phyloP scores from a whole-genome alignment of 1,139 yeast genomes.

The Saccharomyces hybrid region DNA sequence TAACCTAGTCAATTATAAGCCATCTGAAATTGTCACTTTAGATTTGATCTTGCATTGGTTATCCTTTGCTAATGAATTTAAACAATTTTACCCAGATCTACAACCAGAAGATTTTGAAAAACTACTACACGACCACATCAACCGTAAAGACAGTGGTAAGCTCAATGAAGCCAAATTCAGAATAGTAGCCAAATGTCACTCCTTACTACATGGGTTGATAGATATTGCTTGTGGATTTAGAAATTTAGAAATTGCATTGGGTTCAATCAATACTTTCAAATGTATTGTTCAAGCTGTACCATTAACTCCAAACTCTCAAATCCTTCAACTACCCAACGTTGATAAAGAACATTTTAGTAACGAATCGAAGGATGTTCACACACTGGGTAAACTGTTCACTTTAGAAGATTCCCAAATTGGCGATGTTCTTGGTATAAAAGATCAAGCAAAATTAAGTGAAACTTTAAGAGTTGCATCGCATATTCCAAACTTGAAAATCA shows the following conservation, averaged over 20 bases:
- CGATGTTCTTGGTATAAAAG: conserved; percentile 49
- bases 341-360: conserved; percentile 33
- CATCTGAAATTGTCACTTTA: conserved; percentile 59
- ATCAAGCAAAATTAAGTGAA: conserved; percentile 39
- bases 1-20: conserved; percentile 62
- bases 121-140: conserved; percentile 50
- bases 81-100: conserved; percentile 39
- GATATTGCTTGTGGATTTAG: conserved; percentile 80
- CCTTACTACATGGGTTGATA: conserved; percentile 61
- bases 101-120: conserved; percentile 42
- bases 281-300: conserved; percentile 74
- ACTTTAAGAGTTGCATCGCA: conserved; percentile 54
- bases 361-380: conserved; percentile 41
- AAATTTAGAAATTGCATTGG: conserved; percentile 54
- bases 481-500: conserved; percentile 62
- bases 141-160: conserved; percentile 39
- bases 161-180: conserved; percentile 43
- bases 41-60: conserved; percentile 55
- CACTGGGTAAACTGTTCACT: conserved; percentile 61
- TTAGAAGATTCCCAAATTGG: conserved; percentile 49
- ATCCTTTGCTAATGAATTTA: conserved; percentile 57
- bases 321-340: conserved; percentile 76
- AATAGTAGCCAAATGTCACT: conserved; percentile 57
- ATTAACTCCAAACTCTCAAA: conserved; percentile 48
- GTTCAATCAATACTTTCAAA: conserved; percentile 62